phyloP scores from a whole-genome alignment of 2,329 filamentous ascomycete genomes.

The Arthroderma uncinatum region DNA sequence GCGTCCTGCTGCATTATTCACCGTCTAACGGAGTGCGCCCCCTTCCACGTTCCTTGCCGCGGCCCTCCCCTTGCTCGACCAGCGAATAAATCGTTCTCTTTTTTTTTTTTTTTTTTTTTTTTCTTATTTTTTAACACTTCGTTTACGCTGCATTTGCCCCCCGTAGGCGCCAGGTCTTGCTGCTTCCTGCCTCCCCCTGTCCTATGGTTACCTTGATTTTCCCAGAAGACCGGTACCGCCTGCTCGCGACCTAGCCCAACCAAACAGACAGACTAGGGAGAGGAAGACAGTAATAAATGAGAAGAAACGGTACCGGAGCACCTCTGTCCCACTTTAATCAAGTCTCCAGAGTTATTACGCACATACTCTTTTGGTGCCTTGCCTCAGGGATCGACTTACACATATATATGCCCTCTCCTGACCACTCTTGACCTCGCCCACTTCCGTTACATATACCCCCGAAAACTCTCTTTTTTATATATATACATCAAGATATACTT shows the following conservation, averaged over 20 bases:
- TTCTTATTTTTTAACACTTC: background rate
- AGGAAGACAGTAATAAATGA: background rate
- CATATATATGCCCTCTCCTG: background rate
- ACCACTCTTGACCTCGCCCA: background rate
- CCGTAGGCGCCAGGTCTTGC: background rate
- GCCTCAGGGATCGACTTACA: background rate
- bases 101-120: background rate
- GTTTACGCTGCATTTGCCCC: background rate
- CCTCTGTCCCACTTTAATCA: background rate
- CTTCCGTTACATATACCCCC: background rate
- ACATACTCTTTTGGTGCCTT: background rate
- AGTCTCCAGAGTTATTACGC: background rate
- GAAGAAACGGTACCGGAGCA: constrained; percentile 3
- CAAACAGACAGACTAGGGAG: background rate
- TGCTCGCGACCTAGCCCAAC: background rate
- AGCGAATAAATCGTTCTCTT: background rate
- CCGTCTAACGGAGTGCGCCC: background rate
- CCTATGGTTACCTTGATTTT: constrained; percentile 3
- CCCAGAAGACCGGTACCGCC: constrained; percentile 4
- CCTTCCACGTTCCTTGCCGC: background rate
- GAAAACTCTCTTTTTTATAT: background rate
- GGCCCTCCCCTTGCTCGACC: background rate
- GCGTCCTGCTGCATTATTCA: background rate
- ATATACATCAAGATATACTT: constrained; percentile 1
- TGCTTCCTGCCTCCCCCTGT: background rate